Evolutionary conservation across 2,329 filamentous ascomycete species (phyloP), one percentile per base, ranked within the genome.

Genomic region (Fusarium sp.): DNA sequence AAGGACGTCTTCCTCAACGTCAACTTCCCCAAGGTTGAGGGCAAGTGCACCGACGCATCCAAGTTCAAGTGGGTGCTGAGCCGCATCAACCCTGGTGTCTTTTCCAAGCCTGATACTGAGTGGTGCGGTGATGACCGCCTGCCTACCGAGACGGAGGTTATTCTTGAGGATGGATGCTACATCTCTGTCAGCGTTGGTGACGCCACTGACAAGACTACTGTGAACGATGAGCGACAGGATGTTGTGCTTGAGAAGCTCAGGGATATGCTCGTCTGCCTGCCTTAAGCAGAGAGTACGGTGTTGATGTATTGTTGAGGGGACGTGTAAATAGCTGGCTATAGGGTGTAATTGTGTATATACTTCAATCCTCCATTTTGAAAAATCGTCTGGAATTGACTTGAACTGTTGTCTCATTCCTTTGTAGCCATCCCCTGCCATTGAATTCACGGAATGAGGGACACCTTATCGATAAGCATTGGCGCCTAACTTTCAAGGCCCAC

Each of bases 21-120:
- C 71, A 92, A 92, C 79, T 91, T 90, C 73, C 87, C 87, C 5
- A 77, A 82, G 62, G 84, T 87, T 2, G 77, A 79, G 6, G 81
- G 76, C 0, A 76, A 77, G 56, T 92, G 90, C 79, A 82, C 79
- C 11, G 79, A 80, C 20, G 76, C 83, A 0, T 79, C 79, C 29
- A 79, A 89, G 58, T 90, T 91, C 82, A 83, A 84, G 71, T 93
- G 87, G 77, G 85, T 92, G 4, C 79, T 92, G 31, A 88, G 82
- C 50, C 83, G 90, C 16, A 87, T 92, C 74, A 85, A 88, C 75
- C 78, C 81, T 33, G 81, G 87, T 2, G 77, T 88, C 9, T 79
- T 88, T 62, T 83, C 83, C 27, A 76, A 79, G 0, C 80, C 79
- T 2, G 90, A 92, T 73, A 84, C 88, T 0, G 74, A 83, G 11